Conservation (phyloP, 2,329 filamentous ascomycete species). For the Ophiostoma perfectum region DNA sequence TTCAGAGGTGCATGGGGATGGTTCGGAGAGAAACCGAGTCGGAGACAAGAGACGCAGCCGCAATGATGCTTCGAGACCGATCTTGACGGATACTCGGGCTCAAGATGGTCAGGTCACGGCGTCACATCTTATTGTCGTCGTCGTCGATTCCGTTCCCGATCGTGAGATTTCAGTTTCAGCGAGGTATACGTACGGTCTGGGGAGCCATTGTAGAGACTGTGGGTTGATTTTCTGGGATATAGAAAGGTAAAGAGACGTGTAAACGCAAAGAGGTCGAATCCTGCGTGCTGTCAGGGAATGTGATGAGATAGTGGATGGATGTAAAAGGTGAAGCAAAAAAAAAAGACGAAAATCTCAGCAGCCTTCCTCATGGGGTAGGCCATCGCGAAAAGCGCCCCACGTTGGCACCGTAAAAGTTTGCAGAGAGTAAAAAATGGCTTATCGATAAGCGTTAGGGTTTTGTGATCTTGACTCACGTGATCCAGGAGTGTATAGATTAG, state of each 20-base stretch:
- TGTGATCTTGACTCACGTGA: background rate
- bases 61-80: no score
- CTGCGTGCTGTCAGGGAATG: constrained; percentile 52
- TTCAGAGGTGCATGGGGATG: background rate
- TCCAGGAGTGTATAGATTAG: background rate
- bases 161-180: background rate
- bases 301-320: constrained; percentile 19
- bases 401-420: constrained; percentile 12
- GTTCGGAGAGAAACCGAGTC: background rate
- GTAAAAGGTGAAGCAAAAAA: constrained; percentile 21
- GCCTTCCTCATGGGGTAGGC: background rate
- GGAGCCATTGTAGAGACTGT: constrained; percentile 68
- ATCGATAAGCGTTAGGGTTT: constrained; percentile 17
- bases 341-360: constrained; percentile 16
- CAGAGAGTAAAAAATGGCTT: background rate
- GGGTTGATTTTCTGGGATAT: constrained; percentile 29
- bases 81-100: no score
- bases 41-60: background rate
- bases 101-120: background rate
- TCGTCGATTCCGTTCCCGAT: background rate
- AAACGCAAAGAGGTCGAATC: constrained; percentile 68
- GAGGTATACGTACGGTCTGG: constrained; percentile 68
- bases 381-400: constrained; percentile 23
- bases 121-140: background rate
- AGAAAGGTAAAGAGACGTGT: constrained; percentile 27